phyloP scores from a whole-genome alignment of 495 filamentous ascomycete species.

The Trichoderma orchidacearum region DNA sequence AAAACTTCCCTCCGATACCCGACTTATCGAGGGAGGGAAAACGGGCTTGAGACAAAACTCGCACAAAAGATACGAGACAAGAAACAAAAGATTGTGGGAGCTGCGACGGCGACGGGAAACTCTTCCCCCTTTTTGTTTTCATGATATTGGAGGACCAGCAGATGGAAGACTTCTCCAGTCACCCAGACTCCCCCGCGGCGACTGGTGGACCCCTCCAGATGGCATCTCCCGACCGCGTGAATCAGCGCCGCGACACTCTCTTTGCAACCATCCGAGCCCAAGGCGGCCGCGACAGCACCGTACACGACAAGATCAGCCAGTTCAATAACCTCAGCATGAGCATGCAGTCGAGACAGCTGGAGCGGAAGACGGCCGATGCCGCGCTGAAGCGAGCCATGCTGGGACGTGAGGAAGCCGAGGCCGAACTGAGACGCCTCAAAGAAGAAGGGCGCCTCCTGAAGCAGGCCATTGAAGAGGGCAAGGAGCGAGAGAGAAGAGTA shows the following conservation, averaged over 20 bases:
- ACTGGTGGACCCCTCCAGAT: constrained; percentile 50
- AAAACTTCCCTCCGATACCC: neutral
- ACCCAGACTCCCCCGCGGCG: constrained; percentile 12
- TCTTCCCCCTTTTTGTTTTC: too few species aligned
- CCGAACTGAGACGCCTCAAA: constrained; percentile 44
- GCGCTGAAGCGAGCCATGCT: constrained; percentile 69
- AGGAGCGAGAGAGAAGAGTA: constrained; percentile 59
- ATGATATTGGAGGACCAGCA: too few species aligned
- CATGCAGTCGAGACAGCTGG: constrained; percentile 47
- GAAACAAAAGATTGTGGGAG: too few species aligned
- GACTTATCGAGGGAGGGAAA: neutral
- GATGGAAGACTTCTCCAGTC: constrained; percentile 17
- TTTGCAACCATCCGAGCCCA: constrained; percentile 9
- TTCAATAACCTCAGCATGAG: constrained; percentile 61
- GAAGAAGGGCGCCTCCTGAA: constrained; percentile 41
- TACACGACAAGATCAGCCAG: constrained; percentile 75
- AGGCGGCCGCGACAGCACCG: constrained; percentile 46
- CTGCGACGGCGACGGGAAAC: too few species aligned
- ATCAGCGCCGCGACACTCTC: constrained; percentile 41
- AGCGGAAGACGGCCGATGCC: constrained; percentile 49
- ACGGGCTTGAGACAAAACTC: too few species aligned
- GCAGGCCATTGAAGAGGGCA: constrained; percentile 52
- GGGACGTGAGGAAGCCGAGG: constrained; percentile 72
- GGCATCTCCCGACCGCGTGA: constrained; percentile 69
- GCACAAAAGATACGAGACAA: too few species aligned